These are phyloP conservation scores for Cinnamomum chago DNA, from an alignment of 164 flowering plant species.

Conservation along the genomic window DNA sequence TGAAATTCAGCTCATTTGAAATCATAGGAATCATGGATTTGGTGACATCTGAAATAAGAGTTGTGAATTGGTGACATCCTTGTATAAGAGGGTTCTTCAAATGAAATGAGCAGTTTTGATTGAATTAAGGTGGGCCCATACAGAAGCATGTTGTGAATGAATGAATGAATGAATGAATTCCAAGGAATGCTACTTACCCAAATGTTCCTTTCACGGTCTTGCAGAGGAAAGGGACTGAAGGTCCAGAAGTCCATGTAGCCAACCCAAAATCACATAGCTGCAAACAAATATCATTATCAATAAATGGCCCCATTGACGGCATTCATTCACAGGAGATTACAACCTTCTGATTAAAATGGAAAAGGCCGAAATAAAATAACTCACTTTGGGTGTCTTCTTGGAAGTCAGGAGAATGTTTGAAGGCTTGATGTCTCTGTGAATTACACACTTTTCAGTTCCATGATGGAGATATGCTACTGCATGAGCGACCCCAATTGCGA, in stretches of 20 bases:
- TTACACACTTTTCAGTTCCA: conserved; percentile 78
- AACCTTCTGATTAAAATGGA: neutral
- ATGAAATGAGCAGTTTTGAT: too few relatives aligned
- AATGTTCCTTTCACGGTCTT: conserved; percentile 98
- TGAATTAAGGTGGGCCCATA: too few relatives aligned
- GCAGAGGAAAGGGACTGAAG: conserved; percentile 94
- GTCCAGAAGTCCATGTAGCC: conserved; percentile 88
- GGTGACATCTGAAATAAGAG: too few relatives aligned
- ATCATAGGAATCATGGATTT: too few relatives aligned
- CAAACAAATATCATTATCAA: conserved; percentile 7
- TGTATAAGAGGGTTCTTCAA: too few relatives aligned
- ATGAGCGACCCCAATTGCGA: conserved; percentile 80
- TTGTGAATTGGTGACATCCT: too few relatives aligned
- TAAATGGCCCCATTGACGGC: neutral
- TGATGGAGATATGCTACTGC: conserved; percentile 72
- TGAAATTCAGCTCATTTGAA: too few relatives aligned
- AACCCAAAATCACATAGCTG: conserved; percentile 96
- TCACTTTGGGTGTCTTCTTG: conserved; percentile 70
- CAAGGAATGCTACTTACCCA: conserved; percentile 46
- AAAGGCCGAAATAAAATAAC: neutral
- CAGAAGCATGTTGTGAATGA: too few relatives aligned
- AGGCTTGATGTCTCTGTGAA: conserved; percentile 94
- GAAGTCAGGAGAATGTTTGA: conserved; percentile 90
- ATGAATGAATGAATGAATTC: too few relatives aligned
- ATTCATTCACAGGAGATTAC: neutral